Conservation (phyloP, 306 rosid species). For the Datisca glomerata region DNA sequence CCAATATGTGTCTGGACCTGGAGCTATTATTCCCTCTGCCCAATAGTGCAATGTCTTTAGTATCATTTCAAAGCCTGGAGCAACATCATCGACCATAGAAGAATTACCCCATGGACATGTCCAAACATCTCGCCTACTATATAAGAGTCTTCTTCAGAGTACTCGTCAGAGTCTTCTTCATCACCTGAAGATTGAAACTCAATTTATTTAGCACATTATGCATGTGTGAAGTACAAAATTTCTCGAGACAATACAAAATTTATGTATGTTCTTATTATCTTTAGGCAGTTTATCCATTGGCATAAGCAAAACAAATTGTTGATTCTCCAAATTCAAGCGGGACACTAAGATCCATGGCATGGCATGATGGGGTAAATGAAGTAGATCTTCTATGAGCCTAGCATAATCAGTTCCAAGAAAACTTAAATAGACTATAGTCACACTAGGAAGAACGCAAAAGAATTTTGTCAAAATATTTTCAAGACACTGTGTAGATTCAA, state of each 20-base stretch:
- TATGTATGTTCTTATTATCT: slow-evolving; percentile 33
- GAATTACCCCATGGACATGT: slow-evolving; percentile 88
- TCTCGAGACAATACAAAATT: slow-evolving; percentile 4
- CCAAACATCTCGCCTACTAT: too few species aligned
- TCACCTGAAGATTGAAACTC: slow-evolving; percentile 16
- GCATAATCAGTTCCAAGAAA: slow-evolving; percentile 55
- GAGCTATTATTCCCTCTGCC: too few species aligned
- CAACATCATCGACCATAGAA: slow-evolving; percentile 65
- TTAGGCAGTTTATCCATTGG: slow-evolving; percentile 49
- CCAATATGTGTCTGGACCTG: slow-evolving; percentile 96
- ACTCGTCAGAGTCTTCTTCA: too few species aligned
- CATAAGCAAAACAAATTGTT: slow-evolving; percentile 54
- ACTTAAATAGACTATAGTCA: slow-evolving; percentile 50
- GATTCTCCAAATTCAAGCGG: slow-evolving; percentile 44
- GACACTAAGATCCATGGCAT: slow-evolving; percentile 74
- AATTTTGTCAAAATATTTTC: slow-evolving; percentile 45
- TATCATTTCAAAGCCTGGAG: slow-evolving; percentile 65
- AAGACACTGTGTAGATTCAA: slow-evolving; percentile 40
- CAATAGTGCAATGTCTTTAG: too few species aligned
- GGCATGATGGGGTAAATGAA: slow-evolving; percentile 30
- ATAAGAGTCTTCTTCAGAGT: too few species aligned
- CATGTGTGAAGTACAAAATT: neutral
- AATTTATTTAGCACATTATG: slow-evolving; percentile 3
- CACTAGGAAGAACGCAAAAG: slow-evolving; percentile 54
- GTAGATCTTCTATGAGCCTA: slow-evolving; percentile 45